These are phyloP conservation scores for Grosmannia serpens DNA, from an alignment of 2,329 filamentous ascomycete species.

Conservation along the genomic window DNA sequence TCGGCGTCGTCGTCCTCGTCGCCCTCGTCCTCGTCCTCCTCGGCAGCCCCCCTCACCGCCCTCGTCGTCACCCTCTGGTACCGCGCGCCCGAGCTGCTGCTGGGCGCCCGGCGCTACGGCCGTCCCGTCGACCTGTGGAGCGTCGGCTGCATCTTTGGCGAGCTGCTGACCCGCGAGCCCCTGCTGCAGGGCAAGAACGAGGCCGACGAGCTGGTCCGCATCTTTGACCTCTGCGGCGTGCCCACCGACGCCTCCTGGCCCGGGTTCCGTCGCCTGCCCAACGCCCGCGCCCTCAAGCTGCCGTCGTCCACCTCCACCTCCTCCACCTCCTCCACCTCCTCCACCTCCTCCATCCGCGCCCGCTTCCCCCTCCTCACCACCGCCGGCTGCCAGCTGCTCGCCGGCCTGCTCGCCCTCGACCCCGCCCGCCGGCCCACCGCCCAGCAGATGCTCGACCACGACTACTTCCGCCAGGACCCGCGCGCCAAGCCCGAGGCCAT, in stretches of 20 bases:
- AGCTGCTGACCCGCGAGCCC: constrained; percentile 73
- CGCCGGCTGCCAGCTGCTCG: constrained; percentile 60
- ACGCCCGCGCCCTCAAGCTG: constrained; percentile 68
- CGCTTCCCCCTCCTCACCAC: constrained; percentile 73
- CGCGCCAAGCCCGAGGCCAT: constrained; percentile 81
- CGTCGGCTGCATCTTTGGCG: constrained; percentile 88
- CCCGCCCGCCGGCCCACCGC: constrained; percentile 62
- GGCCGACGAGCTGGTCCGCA: constrained; percentile 76
- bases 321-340: constrained; percentile 18
- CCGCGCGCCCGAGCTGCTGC: constrained; percentile 76
- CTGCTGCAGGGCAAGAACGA: constrained; percentile 84
- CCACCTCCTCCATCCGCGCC: constrained; percentile 53
- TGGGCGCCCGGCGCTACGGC: constrained; percentile 67
- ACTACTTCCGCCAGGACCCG: constrained; percentile 82
- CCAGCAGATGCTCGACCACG: constrained; percentile 61
- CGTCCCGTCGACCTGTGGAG: constrained; percentile 87
- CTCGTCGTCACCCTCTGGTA: constrained; percentile 98
- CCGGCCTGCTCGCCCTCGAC: constrained; percentile 60
- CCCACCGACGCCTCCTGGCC: constrained; percentile 80
- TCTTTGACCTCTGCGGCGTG: constrained; percentile 81
- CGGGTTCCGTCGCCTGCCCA: constrained; percentile 72
- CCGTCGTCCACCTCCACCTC: constrained; percentile 27
- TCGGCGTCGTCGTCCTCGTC: background rate
- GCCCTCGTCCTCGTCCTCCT: constrained; percentile 36
- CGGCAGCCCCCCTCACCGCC: constrained; percentile 62